These are phyloP conservation scores for Diospyros kaki DNA, from an alignment of 148 eudicot species.

Conservation along the genomic window DNA sequence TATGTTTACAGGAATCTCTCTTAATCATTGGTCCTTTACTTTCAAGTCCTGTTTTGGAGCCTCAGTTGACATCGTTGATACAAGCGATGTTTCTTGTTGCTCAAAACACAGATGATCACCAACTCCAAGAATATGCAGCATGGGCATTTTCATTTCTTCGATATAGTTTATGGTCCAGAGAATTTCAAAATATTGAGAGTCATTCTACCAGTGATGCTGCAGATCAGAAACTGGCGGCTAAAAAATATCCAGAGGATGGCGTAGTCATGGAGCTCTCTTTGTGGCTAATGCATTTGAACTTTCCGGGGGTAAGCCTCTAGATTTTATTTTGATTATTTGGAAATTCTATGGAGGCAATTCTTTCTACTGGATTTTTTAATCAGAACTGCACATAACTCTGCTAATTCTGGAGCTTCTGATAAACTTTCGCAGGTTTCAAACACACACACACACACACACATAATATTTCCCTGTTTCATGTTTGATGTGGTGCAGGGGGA, in stretches of 20 bases:
- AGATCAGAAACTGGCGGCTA: slow-evolving; percentile 31
- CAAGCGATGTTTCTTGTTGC: slow-evolving; percentile 91
- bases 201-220: slow-evolving; percentile 21
- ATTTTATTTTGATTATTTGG: neutral
- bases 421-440: neutral
- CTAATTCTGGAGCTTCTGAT: neutral
- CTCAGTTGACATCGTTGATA: slow-evolving; percentile 39
- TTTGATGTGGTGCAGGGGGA: neutral
- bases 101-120: slow-evolving; percentile 61
- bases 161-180: slow-evolving; percentile 43
- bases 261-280: slow-evolving; percentile 64
- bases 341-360: slow-evolving; percentile 1
- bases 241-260: slow-evolving; percentile 56
- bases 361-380: neutral
- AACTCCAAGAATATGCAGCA: slow-evolving; percentile 71
- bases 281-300: slow-evolving; percentile 74
- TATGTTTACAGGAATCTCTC: slow-evolving; percentile 51
- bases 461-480: no score
- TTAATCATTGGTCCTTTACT: slow-evolving; percentile 56
- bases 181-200: slow-evolving; percentile 25
- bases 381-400: neutral
- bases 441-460: neutral
- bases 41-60: slow-evolving; percentile 51
- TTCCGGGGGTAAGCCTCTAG: slow-evolving; percentile 42
- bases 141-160: slow-evolving; percentile 86